Percentiles rank a stretch among this genome's conserved stretches.
phyloP scores from a whole-genome alignment of 1,284 basidiomycete genomes.

The Tilletiopsis washingtonensis region DNA sequence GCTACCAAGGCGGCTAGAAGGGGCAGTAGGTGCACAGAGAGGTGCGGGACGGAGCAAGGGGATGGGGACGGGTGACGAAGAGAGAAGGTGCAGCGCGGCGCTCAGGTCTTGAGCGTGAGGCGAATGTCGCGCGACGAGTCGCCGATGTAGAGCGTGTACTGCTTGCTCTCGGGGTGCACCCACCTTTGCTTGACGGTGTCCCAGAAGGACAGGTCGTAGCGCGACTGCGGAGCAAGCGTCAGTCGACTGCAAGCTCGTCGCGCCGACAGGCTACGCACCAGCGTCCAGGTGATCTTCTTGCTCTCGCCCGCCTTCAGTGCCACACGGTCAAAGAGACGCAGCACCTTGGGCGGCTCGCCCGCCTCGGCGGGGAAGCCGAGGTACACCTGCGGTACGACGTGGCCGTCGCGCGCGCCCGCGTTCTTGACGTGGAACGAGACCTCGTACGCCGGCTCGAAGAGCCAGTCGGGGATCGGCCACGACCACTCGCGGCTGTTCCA shows the following conservation, averaged over 20 bases:
- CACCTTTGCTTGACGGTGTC: conserved; percentile 16
- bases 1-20: too few relatives aligned
- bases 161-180: conserved; percentile 26
- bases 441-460: conserved; percentile 27
- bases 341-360: conserved; percentile 33
- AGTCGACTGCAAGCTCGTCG: too few relatives aligned
- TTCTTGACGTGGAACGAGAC: conserved; percentile 30
- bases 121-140: conserved; percentile 30
- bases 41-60: too few relatives aligned
- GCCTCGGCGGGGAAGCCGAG: conserved; percentile 25
- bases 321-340: conserved; percentile 33
- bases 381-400: conserved; percentile 38
- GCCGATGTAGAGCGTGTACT: conserved; percentile 22
- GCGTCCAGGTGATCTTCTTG: conserved; percentile 14
- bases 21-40: too few relatives aligned
- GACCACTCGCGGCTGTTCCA: conserved; percentile 7
- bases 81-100: too few relatives aligned
- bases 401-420: conserved; percentile 24
- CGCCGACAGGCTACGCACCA: too few relatives aligned
- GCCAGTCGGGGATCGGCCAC: conserved; percentile 21
- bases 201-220: conserved; percentile 34
- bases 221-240: too few relatives aligned
- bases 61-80: too few relatives aligned
- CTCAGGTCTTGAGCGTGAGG: not conserved
- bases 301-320: conserved; percentile 15